These are phyloP conservation scores for Myriosclerotinia curreyana DNA, from an alignment of 2,329 filamentous ascomycete genomes.

Conservation along the genomic window DNA sequence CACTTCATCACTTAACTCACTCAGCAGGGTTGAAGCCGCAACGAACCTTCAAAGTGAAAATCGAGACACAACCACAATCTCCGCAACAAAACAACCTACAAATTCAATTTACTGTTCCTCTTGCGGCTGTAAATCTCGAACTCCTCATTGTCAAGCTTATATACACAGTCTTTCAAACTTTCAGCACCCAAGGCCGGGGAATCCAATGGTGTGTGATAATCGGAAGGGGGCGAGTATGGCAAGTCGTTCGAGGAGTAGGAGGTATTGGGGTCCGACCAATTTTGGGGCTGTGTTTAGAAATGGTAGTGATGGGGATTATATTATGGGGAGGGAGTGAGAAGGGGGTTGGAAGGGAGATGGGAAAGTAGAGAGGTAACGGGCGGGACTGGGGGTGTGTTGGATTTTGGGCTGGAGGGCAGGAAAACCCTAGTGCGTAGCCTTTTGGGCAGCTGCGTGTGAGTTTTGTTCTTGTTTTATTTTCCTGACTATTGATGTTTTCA, in stretches of 20 bases:
- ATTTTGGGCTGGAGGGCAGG: conserved; percentile 33
- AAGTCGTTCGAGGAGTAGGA: conserved; percentile 29
- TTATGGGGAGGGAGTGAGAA: not conserved
- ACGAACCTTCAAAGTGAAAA: not conserved
- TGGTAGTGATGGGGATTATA: not conserved
- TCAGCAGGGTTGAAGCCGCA: not conserved
- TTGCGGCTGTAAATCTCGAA: not conserved
- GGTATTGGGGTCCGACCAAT: conserved; percentile 35
- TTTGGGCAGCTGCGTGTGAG: conserved; percentile 29
- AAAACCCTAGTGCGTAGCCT: conserved; percentile 29
- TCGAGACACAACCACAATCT: not conserved
- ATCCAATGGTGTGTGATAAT: not conserved
- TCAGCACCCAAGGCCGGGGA: not conserved
- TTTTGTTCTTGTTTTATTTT: not conserved
- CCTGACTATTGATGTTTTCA: not conserved
- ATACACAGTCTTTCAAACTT: not conserved
- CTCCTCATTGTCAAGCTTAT: not conserved
- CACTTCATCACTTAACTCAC: not conserved
- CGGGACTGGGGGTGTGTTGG: conserved; percentile 28
- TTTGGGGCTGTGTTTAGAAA: conserved; percentile 36
- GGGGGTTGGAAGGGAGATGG: not conserved
- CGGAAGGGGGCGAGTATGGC: conserved; percentile 25
- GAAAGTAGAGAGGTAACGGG: not conserved
- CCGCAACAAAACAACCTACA: not conserved
- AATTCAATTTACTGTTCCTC: not conserved